These are phyloP conservation scores for Lactifluus piperatus DNA, from an alignment of 768 basidiomycete genomes.

Conservation along the genomic window DNA sequence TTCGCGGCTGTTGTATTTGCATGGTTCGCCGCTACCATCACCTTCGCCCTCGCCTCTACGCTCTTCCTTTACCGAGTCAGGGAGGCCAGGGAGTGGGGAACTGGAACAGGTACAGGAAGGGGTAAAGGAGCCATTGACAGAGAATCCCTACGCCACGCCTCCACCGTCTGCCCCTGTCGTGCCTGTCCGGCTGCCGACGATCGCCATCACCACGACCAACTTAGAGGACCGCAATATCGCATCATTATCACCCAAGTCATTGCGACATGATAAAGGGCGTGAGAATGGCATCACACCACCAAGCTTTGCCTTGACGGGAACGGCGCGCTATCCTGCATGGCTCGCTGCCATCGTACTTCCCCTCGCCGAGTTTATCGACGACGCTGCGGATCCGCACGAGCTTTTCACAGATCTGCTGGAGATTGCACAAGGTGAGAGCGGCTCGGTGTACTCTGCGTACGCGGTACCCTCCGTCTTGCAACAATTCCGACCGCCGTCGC, in stretches of 20 bases:
- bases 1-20: not conserved
- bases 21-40: not conserved
- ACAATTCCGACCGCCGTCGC: slow-evolving; percentile 13
- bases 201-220: not conserved
- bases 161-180: not conserved
- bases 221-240: not conserved
- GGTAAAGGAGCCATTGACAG: not conserved
- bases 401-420: slow-evolving; percentile 63
- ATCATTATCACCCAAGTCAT: not conserved
- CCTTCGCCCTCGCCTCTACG: slow-evolving; percentile 11
- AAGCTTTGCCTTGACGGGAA: not conserved
- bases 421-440: slow-evolving; percentile 79
- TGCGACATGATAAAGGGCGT: not conserved
- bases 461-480: not conserved
- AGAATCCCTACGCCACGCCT: not conserved
- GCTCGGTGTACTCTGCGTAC: slow-evolving; percentile 50
- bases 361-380: slow-evolving; percentile 55
- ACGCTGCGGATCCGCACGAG: slow-evolving; percentile 49
- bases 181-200: not conserved
- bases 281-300: not conserved
- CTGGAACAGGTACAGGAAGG: not conserved
- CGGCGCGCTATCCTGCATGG: slow-evolving; percentile 48
- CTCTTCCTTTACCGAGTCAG: slow-evolving; percentile 3
- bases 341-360: slow-evolving; percentile 50
- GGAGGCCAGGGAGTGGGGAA: not conserved